Percentiles rank a stretch among this genome's conserved stretches.
Conservation (phyloP, 345 rosid species). For the Salix arbutifolia region DNA sequence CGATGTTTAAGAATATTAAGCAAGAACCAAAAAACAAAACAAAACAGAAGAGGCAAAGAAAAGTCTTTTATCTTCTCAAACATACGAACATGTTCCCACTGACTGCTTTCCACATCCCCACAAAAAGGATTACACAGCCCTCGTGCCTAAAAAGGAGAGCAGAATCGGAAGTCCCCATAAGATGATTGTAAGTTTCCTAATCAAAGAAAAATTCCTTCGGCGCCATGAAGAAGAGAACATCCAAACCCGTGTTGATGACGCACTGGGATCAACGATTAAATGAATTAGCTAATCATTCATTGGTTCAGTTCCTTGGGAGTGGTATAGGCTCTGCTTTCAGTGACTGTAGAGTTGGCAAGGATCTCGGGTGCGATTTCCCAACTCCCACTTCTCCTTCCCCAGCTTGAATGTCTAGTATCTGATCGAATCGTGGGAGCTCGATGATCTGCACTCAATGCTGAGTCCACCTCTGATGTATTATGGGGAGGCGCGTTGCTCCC, state of each 20-base stretch:
- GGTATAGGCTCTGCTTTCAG: conserved; percentile 47
- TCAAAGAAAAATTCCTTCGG: conserved; percentile 12
- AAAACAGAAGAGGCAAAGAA: conserved; percentile 5
- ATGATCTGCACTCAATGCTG: conserved; percentile 46
- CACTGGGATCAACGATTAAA: conserved; percentile 9
- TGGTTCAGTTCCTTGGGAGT: conserved; percentile 40
- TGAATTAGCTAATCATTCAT: conserved; percentile 21
- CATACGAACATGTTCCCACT: conserved; percentile 31
- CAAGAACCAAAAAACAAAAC: neutral
- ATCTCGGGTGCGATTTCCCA: conserved; percentile 66
- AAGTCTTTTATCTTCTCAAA: conserved; percentile 26
- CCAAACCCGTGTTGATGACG: conserved; percentile 8
- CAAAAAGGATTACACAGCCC: conserved; percentile 14
- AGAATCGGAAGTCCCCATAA: conserved; percentile 12
- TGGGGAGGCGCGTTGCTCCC: conserved; percentile 65
- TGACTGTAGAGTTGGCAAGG: conserved; percentile 43
- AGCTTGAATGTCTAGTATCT: conserved; percentile 67
- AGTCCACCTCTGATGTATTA: conserved; percentile 45
- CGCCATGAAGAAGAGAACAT: conserved; percentile 13
- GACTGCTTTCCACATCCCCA: conserved; percentile 8
- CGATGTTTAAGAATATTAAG: conserved; percentile 10
- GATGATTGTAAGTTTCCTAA: conserved; percentile 8
- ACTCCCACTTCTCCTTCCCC: conserved; percentile 81
- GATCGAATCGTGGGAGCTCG: conserved; percentile 64
- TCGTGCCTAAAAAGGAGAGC: conserved; percentile 15